A percentile compares a stretch with the other conserved stretches of the same genome.
Evolutionary conservation across 202 grass and related monocot species (phyloP).

Genomic region (Zoysia matrella): DNA sequence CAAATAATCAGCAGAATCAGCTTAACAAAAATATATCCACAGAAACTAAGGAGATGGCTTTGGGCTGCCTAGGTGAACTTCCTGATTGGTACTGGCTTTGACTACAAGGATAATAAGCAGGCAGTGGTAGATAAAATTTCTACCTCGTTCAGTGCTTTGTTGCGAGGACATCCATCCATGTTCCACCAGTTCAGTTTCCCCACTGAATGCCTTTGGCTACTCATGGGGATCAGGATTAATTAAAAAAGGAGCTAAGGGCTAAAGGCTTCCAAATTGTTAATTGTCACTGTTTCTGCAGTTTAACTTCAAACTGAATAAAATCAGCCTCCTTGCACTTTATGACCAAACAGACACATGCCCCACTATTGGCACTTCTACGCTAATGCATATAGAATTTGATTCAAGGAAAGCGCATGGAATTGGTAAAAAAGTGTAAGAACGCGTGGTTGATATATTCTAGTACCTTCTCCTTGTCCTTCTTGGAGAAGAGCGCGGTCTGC

Average conservation of each 20-base stretch:
- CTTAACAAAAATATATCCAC: not conserved
- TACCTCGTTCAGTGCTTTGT: not conserved
- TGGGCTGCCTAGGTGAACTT: not conserved
- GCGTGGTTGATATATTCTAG: not conserved
- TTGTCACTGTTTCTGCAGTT: not conserved
- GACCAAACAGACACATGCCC: too few species aligned
- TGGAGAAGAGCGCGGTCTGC: conserved; percentile 85
- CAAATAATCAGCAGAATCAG: not conserved
- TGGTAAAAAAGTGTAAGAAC: not conserved
- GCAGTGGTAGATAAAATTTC: not conserved
- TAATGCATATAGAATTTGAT: not conserved
- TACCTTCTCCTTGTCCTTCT: conserved; percentile 99
- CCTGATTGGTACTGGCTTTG: not conserved
- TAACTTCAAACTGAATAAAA: not conserved
- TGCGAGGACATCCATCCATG: not conserved
- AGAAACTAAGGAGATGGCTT: conserved; percentile 1
- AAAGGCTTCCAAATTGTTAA: not conserved
- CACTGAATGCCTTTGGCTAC: not conserved
- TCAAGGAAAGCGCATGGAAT: not conserved
- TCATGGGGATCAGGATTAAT: not conserved
- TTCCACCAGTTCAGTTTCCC: not conserved
- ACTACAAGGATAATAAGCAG: not conserved
- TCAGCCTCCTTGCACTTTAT: not conserved
- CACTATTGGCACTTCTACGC: too few species aligned
- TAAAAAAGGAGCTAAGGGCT: not conserved